Evolutionary conservation across 2,329 filamentous ascomycete genomes (phyloP), one percentile per base, ranked within the genome.

Genomic region (Aspergillus viridinutans): DNA sequence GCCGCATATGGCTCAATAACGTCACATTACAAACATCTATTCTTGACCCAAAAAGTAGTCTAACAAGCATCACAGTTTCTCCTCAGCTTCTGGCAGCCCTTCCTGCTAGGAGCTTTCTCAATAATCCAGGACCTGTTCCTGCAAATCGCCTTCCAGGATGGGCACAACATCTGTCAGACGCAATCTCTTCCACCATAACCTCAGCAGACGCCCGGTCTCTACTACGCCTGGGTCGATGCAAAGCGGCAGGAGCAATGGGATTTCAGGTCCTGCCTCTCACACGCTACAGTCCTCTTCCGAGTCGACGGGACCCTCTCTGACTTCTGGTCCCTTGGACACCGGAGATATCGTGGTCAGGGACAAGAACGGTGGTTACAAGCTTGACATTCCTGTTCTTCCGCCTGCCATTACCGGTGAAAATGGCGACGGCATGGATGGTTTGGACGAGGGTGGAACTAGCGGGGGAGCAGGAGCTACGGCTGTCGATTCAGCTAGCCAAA

Each of bases 391-490:
- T 4, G 58, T 72, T 5, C 65, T 80, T 28, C 76, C 75, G 21
- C 67, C 70, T 8, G 59, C 69, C 17, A 58, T 74, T 23, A 61
- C 69, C n/a, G 67, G 71, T 14, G 73, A 74, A 28, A 71, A 74
- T 51, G 74, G 68, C 3, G 76, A 76, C 38, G 76, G 74, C 32
- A 69, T 76, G 61, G 76, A 78, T 45, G 73, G 72, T 25, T 71
- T 70, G 17, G 76, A 81, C 17, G 81, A 83, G 53, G 81, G 83
- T 62, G 68, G 80, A 80, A 52, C 76, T 75, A 56, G 80, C 78
- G 25, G 73, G 82, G 49, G 87, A 28, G 57, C 61, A 86, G 63
- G 83, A 86, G 55, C 79, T 77, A 59, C 78, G 79, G 65, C 84
- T 83, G 71, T 81, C 71, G 58, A 83, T 49, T 54, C 86, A 68